A percentile compares a stretch with the other conserved stretches of the same genome.
Evolutionary conservation across 768 basidiomycete genomes (phyloP).

Genomic region (Leccinum imitatum): DNA sequence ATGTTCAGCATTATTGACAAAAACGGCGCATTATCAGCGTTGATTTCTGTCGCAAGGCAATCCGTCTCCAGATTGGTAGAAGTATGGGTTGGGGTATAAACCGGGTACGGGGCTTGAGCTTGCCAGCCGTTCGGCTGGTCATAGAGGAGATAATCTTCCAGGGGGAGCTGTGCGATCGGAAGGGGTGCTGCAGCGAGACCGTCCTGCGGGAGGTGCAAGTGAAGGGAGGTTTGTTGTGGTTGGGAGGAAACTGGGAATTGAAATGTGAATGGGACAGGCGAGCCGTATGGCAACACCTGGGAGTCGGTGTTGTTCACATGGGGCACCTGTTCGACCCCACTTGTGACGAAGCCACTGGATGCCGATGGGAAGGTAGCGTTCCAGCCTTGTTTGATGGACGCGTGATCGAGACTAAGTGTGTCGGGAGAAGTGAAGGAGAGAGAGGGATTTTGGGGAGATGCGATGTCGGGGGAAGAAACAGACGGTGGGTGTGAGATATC

Average conservation of each 20-base stretch:
- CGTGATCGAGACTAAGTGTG: neutral
- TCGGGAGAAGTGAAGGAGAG: neutral
- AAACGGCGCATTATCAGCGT: neutral
- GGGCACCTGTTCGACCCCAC: neutral
- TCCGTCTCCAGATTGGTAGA: neutral
- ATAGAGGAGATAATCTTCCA: neutral
- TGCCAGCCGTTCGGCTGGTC: no score
- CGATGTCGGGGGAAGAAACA: neutral
- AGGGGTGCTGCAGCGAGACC: neutral
- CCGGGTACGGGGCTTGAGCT: no score
- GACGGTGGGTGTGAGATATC: neutral
- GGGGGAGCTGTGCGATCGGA: neutral
- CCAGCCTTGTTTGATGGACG: neutral
- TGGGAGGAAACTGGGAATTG: neutral
- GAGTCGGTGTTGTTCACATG: neutral
- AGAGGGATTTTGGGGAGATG: neutral
- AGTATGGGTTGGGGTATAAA: neutral
- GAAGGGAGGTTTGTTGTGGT: neutral
- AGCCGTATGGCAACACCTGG: neutral
- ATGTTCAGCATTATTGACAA: no score
- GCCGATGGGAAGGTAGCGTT: neutral
- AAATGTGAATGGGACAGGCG: neutral
- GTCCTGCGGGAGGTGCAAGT: neutral
- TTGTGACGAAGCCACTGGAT: neutral
- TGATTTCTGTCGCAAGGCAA: neutral